Percentiles rank a stretch among this genome's conserved stretches.
Conservation (phyloP, 306 rosid species). For the Casuarina glauca region DNA sequence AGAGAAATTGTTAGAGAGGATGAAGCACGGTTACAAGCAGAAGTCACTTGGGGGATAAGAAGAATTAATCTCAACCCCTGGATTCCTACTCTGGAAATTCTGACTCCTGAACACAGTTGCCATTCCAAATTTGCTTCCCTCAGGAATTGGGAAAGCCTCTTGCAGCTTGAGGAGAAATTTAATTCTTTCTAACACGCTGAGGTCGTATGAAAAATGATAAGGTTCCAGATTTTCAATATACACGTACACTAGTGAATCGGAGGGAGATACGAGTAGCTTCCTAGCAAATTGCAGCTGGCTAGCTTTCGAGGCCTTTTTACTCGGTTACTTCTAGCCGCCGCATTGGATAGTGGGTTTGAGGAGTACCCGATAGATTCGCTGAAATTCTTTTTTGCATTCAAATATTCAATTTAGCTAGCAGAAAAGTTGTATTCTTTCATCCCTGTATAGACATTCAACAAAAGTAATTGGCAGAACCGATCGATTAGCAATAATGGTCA, state of each 20-base stretch:
- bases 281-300: slow-evolving; percentile 36
- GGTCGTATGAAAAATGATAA: slow-evolving; percentile 13
- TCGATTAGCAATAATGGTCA: slow-evolving; percentile 52
- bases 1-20: slow-evolving; percentile 70
- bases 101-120: slow-evolving; percentile 6
- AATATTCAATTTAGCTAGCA: slow-evolving; percentile 36
- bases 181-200: slow-evolving; percentile 41
- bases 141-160: slow-evolving; percentile 21
- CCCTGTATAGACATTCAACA: slow-evolving; percentile 47
- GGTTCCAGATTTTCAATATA: slow-evolving; percentile 41
- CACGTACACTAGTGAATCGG: slow-evolving; percentile 30
- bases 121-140: slow-evolving; percentile 34
- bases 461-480: slow-evolving; percentile 49
- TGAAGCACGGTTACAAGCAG: slow-evolving; percentile 83
- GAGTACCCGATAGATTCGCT: slow-evolving; percentile 35
- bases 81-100: slow-evolving; percentile 17
- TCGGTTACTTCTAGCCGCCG: slow-evolving; percentile 38
- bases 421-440: slow-evolving; percentile 50
- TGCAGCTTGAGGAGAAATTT: slow-evolving; percentile 33
- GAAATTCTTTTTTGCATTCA: slow-evolving; percentile 32
- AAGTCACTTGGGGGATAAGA: slow-evolving; percentile 76
- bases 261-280: slow-evolving; percentile 28
- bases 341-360: slow-evolving; percentile 30
- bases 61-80: slow-evolving; percentile 20
- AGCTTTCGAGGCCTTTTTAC: slow-evolving; percentile 38